Percentiles rank a stretch among this genome's conserved stretches.
These are phyloP conservation scores for Aspergillus tanneri DNA, from an alignment of 2,329 filamentous ascomycete genomes.

Conservation along the genomic window DNA sequence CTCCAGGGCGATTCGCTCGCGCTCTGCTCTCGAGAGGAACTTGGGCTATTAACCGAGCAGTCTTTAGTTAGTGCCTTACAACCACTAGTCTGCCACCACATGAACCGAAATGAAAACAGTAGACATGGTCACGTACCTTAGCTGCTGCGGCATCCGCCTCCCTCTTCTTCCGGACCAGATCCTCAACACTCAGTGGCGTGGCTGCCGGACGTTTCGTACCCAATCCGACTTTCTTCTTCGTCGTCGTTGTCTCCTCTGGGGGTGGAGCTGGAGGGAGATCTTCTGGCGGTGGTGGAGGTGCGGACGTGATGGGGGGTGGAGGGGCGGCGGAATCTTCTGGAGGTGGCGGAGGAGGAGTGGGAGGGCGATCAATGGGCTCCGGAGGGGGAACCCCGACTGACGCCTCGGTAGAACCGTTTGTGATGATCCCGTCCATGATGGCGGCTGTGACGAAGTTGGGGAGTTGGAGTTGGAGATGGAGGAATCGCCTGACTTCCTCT, in stretches of 20 bases:
- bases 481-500: slow-evolving; percentile 15
- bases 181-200: slow-evolving; percentile 74
- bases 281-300: slow-evolving; percentile 44
- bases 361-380: slow-evolving; percentile 38
- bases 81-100: slow-evolving; percentile 1
- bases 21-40: slow-evolving; percentile 79
- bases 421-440: slow-evolving; percentile 37
- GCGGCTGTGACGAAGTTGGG: not conserved
- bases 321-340: slow-evolving; percentile 40
- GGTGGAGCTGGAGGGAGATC: slow-evolving; percentile 38
- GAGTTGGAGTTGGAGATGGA: slow-evolving; percentile 1
- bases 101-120: slow-evolving; percentile 3
- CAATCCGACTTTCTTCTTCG: slow-evolving; percentile 58
- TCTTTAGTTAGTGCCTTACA: not conserved
- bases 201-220: slow-evolving; percentile 42
- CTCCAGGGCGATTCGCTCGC: slow-evolving; percentile 76
- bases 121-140: slow-evolving; percentile 55
- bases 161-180: slow-evolving; percentile 80
- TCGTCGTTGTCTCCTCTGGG: slow-evolving; percentile 46
- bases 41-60: slow-evolving; percentile 59
- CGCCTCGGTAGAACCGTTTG: slow-evolving; percentile 27
- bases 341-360: slow-evolving; percentile 43
- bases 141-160: slow-evolving; percentile 79
- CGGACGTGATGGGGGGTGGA: slow-evolving; percentile 39
- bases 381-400: slow-evolving; percentile 36